Evolutionary conservation across 352 stramenopile species (phyloP).

Genomic region (Globisporangium cylindrosporum): DNA sequence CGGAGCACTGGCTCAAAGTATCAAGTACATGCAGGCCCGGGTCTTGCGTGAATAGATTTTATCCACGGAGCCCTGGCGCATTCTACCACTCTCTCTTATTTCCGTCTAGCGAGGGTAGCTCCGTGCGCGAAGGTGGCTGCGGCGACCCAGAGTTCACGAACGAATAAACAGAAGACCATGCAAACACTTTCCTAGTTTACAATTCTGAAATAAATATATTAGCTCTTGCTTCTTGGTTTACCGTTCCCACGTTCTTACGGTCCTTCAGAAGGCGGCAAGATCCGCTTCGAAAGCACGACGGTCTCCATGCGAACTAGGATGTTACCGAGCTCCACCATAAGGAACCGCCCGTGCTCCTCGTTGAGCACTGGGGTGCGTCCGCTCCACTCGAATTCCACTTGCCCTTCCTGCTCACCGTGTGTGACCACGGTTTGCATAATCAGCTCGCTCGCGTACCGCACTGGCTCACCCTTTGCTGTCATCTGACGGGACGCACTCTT

Average conservation of each 20-base stretch:
- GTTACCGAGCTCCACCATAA: constrained; percentile 1
- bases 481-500: not conserved
- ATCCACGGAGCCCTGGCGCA: not conserved
- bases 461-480: not conserved
- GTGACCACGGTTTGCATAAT: not conserved
- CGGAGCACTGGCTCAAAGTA: too few species aligned
- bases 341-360: not conserved
- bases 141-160: not conserved
- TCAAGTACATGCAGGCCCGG: too few species aligned
- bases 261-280: not conserved
- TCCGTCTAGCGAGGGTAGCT: not conserved
- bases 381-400: not conserved
- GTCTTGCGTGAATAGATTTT: too few species aligned
- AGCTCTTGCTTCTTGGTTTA: not conserved
- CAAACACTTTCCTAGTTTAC: not conserved
- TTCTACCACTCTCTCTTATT: not conserved
- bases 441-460: not conserved
- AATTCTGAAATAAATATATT: not conserved
- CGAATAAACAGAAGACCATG: not conserved
- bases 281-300: not conserved
- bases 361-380: not conserved
- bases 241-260: not conserved
- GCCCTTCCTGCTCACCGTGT: not conserved
- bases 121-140: not conserved
- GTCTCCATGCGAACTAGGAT: not conserved